Evolutionary conservation across 306 rosid genomes (phyloP).

Genomic region (Rubus parviflorus): DNA sequence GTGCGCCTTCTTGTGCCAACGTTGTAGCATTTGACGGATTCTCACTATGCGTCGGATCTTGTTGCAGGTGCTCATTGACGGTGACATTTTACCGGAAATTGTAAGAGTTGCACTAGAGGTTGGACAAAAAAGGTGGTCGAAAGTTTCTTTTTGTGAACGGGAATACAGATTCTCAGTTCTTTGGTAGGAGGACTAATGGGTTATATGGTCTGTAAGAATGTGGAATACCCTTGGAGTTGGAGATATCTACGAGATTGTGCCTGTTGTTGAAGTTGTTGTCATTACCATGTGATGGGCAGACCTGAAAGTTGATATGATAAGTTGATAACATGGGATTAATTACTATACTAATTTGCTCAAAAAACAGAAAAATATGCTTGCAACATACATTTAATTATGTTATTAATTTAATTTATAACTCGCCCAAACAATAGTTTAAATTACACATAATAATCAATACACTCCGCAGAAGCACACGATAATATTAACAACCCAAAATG

Average conservation of each 20-base stretch:
- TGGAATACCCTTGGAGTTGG: conserved; percentile 30
- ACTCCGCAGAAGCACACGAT: too few relatives aligned
- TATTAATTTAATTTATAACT: too few relatives aligned
- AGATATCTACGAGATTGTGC: conserved; percentile 63
- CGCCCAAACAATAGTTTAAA: too few relatives aligned
- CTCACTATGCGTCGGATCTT: conserved; percentile 79
- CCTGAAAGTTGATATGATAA: conserved; percentile 4
- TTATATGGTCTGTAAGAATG: conserved; percentile 2
- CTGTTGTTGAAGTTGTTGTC: conserved; percentile 14
- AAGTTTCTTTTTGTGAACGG: background rate
- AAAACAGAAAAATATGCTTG: too few relatives aligned
- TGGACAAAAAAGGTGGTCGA: background rate
- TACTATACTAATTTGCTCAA: background rate
- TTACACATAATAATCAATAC: too few relatives aligned
- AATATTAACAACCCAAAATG: too few relatives aligned
- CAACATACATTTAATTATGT: too few relatives aligned
- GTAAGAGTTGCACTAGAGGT: background rate
- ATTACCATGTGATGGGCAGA: conserved; percentile 34
- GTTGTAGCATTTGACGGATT: conserved; percentile 79
- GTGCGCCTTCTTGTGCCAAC: conserved; percentile 69
- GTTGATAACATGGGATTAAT: conserved; percentile 27
- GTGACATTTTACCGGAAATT: conserved; percentile 28
- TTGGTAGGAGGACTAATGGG: background rate
- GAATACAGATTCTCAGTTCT: background rate
- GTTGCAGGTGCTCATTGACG: conserved; percentile 45